Evolutionary conservation across 1,284 basidiomycete species (phyloP), one percentile per base, ranked within the genome.

Genomic region (Microbotryum intermedium): DNA sequence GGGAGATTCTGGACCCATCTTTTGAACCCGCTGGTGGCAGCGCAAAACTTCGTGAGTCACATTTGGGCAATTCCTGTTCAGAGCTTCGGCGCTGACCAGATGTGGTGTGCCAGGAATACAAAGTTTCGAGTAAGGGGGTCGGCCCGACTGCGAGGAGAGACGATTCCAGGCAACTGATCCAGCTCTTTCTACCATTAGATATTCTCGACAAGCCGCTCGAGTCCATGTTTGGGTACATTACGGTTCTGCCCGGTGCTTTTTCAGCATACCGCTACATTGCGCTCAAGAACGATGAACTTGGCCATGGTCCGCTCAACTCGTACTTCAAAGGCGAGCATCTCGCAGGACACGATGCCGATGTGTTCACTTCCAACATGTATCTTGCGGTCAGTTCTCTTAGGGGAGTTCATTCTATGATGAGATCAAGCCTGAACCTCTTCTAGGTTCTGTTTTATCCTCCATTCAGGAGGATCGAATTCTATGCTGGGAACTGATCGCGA

Each of bases 271-370:
- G 87, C 53, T 93, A 90, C 72, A 90, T 90, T 65, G 91, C 91
- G 1, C 74, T 95, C 52, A 86, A 91, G 74, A 97, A 99, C 71
- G 83, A 94, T 74, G 83, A 85, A 59, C 79, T 82, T 44, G 93
- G 92, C 0, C 78, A 82, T 23, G 95, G 94, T 0, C 95, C 95
- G 0, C 77, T 99, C 1, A 87, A 89, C 0, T 90, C 88, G 0
- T 99, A 98, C 76, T 98, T 98, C 79, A 92, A 95, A 73, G 94
- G 95, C 29, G 95, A 99, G 74, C 89, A 39, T 76, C 97, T 51
- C 83, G 85, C 25, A 1, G 68, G 67, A 0, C 62, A 66, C 46
- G 90, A 95, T 70, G 91, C 92, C 0, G 90, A 95, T 72, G 91
- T 97, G 46, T 97, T 97, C 74, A 95, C 90, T 18, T 59, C 43